These are phyloP conservation scores for Escallonia herrerae DNA, from an alignment of 129 eudicot species.

Conservation along the genomic window DNA sequence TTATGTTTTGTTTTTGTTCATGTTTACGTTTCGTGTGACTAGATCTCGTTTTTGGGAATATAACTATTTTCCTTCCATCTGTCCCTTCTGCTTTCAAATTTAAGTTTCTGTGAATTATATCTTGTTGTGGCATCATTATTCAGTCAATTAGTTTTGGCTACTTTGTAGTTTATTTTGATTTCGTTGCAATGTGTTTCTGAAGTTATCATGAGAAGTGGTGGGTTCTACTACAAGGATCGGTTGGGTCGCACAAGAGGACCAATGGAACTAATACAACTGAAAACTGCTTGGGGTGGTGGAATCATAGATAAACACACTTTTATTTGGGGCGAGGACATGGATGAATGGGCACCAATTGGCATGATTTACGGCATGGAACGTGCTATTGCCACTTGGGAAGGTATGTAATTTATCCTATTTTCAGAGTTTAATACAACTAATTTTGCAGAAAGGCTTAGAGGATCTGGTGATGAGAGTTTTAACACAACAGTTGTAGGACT, in stretches of 20 bases:
- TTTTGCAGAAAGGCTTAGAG: background rate
- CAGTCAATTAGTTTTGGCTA: too few species aligned
- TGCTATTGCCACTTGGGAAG: slow-evolving; percentile 94
- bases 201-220: slow-evolving; percentile 90
- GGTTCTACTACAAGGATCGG: slow-evolving; percentile 85
- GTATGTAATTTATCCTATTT: slow-evolving; percentile 33
- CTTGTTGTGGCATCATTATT: too few species aligned
- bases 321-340: slow-evolving; percentile 94
- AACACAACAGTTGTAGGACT: background rate
- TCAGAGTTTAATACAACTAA: background rate
- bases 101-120: too few species aligned
- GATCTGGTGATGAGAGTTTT: background rate
- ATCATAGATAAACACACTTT: slow-evolving; percentile 85
- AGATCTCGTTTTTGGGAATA: too few species aligned
- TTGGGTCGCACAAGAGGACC: slow-evolving; percentile 95
- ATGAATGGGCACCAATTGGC: slow-evolving; percentile 96
- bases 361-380: slow-evolving; percentile 84
- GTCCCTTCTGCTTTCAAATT: too few species aligned
- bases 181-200: slow-evolving; percentile 13
- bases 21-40: too few species aligned
- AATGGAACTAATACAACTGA: slow-evolving; percentile 79
- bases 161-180: background rate
- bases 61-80: too few species aligned
- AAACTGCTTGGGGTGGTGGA: slow-evolving; percentile 96
- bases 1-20: too few species aligned